These are phyloP conservation scores for Dissophora ornata DNA, from an alignment of 192 early-diverging fungal genomes.

Conservation along the genomic window DNA sequence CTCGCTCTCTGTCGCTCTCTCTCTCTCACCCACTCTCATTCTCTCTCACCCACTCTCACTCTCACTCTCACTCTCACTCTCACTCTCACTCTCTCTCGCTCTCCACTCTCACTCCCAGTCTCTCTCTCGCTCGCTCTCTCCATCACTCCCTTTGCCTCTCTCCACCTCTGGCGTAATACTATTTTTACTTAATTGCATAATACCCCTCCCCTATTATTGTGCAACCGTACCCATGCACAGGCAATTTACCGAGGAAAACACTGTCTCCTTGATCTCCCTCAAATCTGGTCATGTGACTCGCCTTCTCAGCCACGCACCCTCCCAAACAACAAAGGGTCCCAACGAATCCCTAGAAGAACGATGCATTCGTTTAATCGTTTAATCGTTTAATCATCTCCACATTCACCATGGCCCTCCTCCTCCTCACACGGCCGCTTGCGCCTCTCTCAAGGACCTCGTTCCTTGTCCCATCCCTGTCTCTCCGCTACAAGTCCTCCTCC, in stretches of 20 bases:
- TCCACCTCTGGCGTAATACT: too few relatives aligned
- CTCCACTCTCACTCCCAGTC: neutral
- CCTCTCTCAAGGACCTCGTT: constrained; percentile 26
- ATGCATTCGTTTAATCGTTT: neutral
- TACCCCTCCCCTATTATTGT: neutral
- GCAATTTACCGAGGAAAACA: neutral
- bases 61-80: too few relatives aligned
- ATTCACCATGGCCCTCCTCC: constrained; percentile 26
- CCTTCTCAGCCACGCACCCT: too few relatives aligned
- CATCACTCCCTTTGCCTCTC: too few relatives aligned
- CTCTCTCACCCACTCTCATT: too few relatives aligned
- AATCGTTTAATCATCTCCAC: neutral
- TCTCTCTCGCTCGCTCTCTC: neutral
- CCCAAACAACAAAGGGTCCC: too few relatives aligned
- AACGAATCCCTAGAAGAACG: too few relatives aligned
- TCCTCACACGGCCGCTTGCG: constrained; percentile 32
- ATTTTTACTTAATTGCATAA: too few relatives aligned
- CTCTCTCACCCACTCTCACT: too few relatives aligned
- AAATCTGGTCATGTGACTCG: neutral
- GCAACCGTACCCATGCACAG: neutral
- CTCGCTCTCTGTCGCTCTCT: too few relatives aligned
- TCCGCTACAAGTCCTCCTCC: constrained; percentile 32
- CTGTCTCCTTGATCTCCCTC: neutral
- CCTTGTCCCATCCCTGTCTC: neutral
- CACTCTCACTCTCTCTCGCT: neutral